Evolutionary conservation across 805 yeast genomes (phyloP).

Genomic region (Yamadazyma insecticola): DNA sequence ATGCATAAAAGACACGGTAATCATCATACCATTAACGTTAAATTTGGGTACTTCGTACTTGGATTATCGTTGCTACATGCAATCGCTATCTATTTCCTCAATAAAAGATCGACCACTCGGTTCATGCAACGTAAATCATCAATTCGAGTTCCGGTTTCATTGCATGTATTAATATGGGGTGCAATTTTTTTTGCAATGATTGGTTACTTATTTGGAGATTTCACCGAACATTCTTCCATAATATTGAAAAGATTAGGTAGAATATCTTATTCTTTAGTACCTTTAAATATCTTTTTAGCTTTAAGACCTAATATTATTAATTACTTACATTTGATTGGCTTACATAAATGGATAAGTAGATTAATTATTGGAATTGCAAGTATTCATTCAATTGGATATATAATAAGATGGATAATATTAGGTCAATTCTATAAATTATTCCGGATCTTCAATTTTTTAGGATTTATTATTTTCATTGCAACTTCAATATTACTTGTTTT

Average conservation of each 20-base stretch:
- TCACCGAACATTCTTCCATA: slow-evolving; percentile 14
- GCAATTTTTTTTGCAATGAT: slow-evolving; percentile 1
- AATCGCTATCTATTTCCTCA: no score
- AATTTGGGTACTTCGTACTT: slow-evolving; percentile 55
- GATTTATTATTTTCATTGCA: slow-evolving; percentile 40
- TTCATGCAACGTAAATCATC: no score
- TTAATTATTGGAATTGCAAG: slow-evolving; percentile 41
- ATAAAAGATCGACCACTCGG: no score
- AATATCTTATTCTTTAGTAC: slow-evolving; percentile 52
- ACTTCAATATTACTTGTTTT: slow-evolving; percentile 36
- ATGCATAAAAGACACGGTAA: slow-evolving; percentile 47
- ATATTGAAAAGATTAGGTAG: slow-evolving; percentile 57
- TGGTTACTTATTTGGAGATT: slow-evolving; percentile 1
- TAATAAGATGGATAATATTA: slow-evolving; percentile 43
- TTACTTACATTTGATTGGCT: slow-evolving; percentile 49
- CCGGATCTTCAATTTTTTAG: slow-evolving; percentile 44
- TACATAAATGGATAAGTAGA: slow-evolving; percentile 74
- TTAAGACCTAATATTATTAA: slow-evolving; percentile 44
- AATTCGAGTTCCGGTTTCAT: slow-evolving; percentile 2
- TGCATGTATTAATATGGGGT: slow-evolving; percentile 2
- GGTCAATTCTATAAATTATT: slow-evolving; percentile 30
- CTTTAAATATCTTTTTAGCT: slow-evolving; percentile 53
- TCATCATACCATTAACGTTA: slow-evolving; percentile 50
- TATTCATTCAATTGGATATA: slow-evolving; percentile 51
- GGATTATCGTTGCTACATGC: slow-evolving; percentile 38